Base-by-base conservation (phyloP, 2,329 filamentous ascomycete species). In the Fusarium sp. region DNA sequence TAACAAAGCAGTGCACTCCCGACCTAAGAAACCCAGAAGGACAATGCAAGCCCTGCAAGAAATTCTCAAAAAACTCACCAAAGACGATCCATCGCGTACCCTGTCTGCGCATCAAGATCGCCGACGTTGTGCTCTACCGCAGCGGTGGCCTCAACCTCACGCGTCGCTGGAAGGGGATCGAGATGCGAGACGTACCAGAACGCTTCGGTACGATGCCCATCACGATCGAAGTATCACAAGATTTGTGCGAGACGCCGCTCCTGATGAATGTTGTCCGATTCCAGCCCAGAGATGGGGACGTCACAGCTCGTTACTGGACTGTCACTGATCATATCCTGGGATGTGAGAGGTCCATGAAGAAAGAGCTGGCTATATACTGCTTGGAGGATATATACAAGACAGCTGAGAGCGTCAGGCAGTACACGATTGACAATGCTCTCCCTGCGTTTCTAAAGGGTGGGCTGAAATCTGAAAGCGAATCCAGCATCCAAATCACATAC, bases 41-140 rank as follows among this genome's bases (percentile, higher is more conserved):
- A 12, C 68, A 73, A 6, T 85, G 82, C 65, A 9, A 72, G 3
- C 77, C 76, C 3, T 85, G 82, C 58, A 58, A 69, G 7, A 67
- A 63, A 1, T 74, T 81, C 4, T 71, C 73, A 10, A 71, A 67
- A 26, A 73, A 73, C 1, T 82, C 80, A 0, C 79, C 78, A 35
- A 84, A 81, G 60, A 79, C 80, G 3, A 77, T 84, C 6, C 81
- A 84, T 50, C 72, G 74, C 24, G 67, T 80, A 5, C 75, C 76
- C 0, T 85, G 83, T 53, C 67, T 75, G 12, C 77, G 82, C 11
- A 76, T 73, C 61, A 80, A 79, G 59, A 70, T 84, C 10, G 76
- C 74, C 24, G 75, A 80, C 8, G 71, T 78, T 13, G 63, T 72
- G 1, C 67, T 81, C 5, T 80, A 76, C 57, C 80, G 82, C n/a